phyloP scores from a whole-genome alignment of 495 filamentous ascomycete genomes.

The Penicillium samsonianum region DNA sequence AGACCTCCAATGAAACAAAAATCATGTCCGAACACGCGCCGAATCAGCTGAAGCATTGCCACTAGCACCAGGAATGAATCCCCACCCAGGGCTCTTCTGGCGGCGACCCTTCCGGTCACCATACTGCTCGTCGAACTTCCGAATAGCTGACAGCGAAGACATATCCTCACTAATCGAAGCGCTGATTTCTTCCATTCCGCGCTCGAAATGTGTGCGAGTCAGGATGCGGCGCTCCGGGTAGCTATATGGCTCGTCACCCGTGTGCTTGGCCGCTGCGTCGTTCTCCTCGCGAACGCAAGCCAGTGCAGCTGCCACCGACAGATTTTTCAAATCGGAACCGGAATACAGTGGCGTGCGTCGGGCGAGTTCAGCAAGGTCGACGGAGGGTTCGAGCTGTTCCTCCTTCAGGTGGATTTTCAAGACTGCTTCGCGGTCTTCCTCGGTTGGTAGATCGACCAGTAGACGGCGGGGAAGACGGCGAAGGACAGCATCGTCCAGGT shows the following conservation, averaged over 20 bases:
- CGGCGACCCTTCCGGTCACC: slow-evolving; percentile 79
- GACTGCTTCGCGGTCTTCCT: slow-evolving; percentile 76
- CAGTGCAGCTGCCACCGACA: slow-evolving; percentile 87
- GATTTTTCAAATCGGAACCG: slow-evolving; percentile 93
- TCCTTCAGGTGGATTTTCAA: slow-evolving; percentile 81
- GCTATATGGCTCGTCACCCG: slow-evolving; percentile 50
- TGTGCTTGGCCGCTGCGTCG: slow-evolving; percentile 57
- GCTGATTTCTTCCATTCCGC: slow-evolving; percentile 83
- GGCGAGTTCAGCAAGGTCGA: slow-evolving; percentile 71
- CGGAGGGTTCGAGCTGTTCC: slow-evolving; percentile 67
- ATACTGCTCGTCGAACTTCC: slow-evolving; percentile 95
- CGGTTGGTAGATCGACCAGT: slow-evolving; percentile 82
- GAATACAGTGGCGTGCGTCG: slow-evolving; percentile 87
- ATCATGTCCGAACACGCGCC: slow-evolving; percentile 45
- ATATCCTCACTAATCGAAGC: slow-evolving; percentile 96
- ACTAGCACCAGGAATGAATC: slow-evolving; percentile 36
- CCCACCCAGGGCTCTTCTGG: slow-evolving; percentile 57
- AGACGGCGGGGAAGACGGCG: slow-evolving; percentile 77
- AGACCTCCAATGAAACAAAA: background rate
- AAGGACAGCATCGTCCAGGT: slow-evolving; percentile 92
- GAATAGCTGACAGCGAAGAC: slow-evolving; percentile 77
- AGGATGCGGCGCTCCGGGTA: slow-evolving; percentile 71
- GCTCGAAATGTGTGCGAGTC: slow-evolving; percentile 71
- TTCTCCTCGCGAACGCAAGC: slow-evolving; percentile 85
- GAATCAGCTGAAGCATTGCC: slow-evolving; percentile 33